A percentile compares a stretch with the other conserved stretches of the same genome.
Conservation (phyloP, 768 basidiomycete genomes). For the Fistulinella prunicolor region DNA sequence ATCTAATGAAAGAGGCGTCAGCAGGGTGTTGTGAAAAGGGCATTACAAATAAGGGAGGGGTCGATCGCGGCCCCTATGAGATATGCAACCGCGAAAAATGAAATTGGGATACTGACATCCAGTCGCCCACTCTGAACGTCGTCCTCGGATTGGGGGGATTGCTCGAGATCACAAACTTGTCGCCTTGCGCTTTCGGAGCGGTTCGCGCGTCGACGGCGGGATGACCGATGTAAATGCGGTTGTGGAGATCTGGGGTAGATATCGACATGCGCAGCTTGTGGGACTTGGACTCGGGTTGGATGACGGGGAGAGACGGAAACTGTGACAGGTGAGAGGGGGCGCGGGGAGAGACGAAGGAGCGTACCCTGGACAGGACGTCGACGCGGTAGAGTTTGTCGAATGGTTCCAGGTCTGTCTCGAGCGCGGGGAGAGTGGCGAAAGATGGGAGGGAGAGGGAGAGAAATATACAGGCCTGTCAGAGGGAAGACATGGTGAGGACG, state of each 20-base stretch:
- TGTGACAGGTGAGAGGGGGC: not conserved
- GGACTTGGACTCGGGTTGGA: conserved; percentile 16
- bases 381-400: conserved; percentile 54
- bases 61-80: conserved; percentile 17
- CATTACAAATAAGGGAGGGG: conserved; percentile 6
- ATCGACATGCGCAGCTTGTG: conserved; percentile 34
- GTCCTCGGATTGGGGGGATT: conserved; percentile 72
- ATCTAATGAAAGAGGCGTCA: conserved; percentile 42
- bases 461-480: conserved; percentile 50
- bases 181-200: conserved; percentile 7
- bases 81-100: conserved; percentile 11
- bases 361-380: conserved; percentile 30
- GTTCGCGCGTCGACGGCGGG: not conserved
- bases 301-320: conserved; percentile 22
- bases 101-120: conserved; percentile 58
- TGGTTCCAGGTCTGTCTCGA: conserved; percentile 62
- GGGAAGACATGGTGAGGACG: conserved; percentile 13
- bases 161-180: conserved; percentile 57
- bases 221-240: conserved; percentile 12
- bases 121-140: conserved; percentile 67
- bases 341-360: not conserved
- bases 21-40: conserved; percentile 1
- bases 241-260: conserved; percentile 33
- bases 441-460: conserved; percentile 48
- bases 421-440: conserved; percentile 52